phyloP scores from a whole-genome alignment of 345 rosid species.

The Sapria himalayana region DNA sequence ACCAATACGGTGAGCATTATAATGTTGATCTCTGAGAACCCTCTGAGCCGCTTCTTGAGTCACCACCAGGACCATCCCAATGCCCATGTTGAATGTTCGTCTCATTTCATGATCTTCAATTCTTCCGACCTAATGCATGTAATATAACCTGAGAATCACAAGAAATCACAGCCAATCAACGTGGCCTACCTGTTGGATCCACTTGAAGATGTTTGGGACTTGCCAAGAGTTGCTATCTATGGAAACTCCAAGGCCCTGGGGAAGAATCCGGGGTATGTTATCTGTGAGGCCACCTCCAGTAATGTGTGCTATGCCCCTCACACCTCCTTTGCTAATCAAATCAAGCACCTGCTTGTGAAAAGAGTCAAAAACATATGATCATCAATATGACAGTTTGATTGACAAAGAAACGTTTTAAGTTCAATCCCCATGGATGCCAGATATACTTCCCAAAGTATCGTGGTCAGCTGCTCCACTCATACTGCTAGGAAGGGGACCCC shows the following conservation, averaged over 20 bases:
- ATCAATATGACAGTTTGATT: too few relatives aligned
- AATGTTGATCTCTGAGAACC: slow-evolving; percentile 26
- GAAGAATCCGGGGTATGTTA: slow-evolving; percentile 75
- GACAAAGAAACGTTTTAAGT: too few relatives aligned
- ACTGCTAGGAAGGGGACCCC: too few relatives aligned
- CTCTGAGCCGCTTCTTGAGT: slow-evolving; percentile 35
- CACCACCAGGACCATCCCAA: slow-evolving; percentile 71
- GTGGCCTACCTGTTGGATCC: slow-evolving; percentile 65
- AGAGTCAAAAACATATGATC: too few relatives aligned
- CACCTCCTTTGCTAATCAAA: slow-evolving; percentile 58
- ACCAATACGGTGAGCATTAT: slow-evolving; percentile 38
- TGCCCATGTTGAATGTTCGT: slow-evolving; percentile 79
- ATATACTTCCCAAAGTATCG: too few relatives aligned
- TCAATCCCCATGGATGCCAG: neutral
- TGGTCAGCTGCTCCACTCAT: too few relatives aligned
- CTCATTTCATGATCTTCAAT: slow-evolving; percentile 78
- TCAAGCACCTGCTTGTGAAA: slow-evolving; percentile 39
- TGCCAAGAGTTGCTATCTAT: slow-evolving; percentile 50
- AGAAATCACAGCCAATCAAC: too few relatives aligned
- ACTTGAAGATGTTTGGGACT: slow-evolving; percentile 49
- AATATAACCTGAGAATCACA: neutral
- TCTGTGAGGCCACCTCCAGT: slow-evolving; percentile 94
- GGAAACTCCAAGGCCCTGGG: slow-evolving; percentile 56
- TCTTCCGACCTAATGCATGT: slow-evolving; percentile 31
- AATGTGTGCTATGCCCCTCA: slow-evolving; percentile 74